Evolutionary conservation across 2,329 filamentous ascomycete species (phyloP).

Genomic region (Penicillium sp.): DNA sequence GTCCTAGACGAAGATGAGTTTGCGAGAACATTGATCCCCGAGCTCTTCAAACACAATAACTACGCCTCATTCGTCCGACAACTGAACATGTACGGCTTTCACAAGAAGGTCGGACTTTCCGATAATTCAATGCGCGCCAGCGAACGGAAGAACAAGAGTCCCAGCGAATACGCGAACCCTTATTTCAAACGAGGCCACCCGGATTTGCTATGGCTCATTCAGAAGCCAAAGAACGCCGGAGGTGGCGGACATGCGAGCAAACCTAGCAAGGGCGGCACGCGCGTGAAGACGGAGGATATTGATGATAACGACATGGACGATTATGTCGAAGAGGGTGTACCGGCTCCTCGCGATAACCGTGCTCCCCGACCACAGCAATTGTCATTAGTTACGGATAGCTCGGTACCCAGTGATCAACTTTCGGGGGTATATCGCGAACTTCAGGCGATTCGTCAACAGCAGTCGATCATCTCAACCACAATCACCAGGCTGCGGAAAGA

Average conservation of each 20-base stretch:
- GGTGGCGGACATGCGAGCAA: conserved; percentile 50
- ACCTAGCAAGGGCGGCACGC: conserved; percentile 46
- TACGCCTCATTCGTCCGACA: conserved; percentile 76
- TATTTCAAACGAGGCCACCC: conserved; percentile 93
- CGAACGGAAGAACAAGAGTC: conserved; percentile 95
- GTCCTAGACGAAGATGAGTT: conserved; percentile 94
- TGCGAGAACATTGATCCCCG: conserved; percentile 69
- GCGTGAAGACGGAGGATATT: conserved; percentile 58
- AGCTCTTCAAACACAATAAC: conserved; percentile 77
- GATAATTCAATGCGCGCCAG: conserved; percentile 98
- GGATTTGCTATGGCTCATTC: conserved; percentile 91
- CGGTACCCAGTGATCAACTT: conserved; percentile 70
- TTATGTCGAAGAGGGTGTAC: conserved; percentile 44
- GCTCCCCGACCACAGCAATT: conserved; percentile 40
- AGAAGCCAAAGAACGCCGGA: conserved; percentile 80
- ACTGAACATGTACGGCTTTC: conserved; percentile 65
- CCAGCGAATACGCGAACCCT: conserved; percentile 96
- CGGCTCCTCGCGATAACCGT: conserved; percentile 36
- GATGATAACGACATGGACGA: conserved; percentile 65
- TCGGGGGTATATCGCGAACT: conserved; percentile 76
- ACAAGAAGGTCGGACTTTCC: conserved; percentile 77
- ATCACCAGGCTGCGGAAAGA: conserved; percentile 79
- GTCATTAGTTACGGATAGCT: conserved; percentile 41
- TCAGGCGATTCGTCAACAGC: conserved; percentile 77
- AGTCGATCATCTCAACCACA: conserved; percentile 79